phyloP scores from a whole-genome alignment of 176 grass and related monocot species.

The Hsuehochloa calcarea region DNA sequence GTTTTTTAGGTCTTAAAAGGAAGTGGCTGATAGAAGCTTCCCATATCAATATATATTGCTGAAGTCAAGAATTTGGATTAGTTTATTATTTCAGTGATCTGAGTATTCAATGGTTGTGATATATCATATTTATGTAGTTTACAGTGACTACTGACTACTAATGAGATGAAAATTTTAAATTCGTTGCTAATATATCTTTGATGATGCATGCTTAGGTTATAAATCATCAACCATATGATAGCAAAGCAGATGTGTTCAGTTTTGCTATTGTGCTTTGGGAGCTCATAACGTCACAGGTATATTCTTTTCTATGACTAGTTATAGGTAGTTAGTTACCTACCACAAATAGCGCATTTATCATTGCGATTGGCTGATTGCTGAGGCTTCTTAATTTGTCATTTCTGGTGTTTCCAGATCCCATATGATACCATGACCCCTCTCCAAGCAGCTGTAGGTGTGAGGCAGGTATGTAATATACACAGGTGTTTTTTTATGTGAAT shows the following conservation, averaged over 20 bases:
- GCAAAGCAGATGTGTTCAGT: slow-evolving; percentile 96
- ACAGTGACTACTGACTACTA: not conserved
- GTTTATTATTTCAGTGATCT: slow-evolving; percentile 1
- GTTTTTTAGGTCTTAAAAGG: not conserved
- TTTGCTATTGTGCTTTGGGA: slow-evolving; percentile 99
- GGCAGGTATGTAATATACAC: slow-evolving; percentile 50
- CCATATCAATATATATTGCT: not conserved
- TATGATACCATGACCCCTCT: slow-evolving; percentile 96
- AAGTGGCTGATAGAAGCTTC: slow-evolving; percentile 12
- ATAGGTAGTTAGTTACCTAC: not conserved
- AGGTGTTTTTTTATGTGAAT: not conserved
- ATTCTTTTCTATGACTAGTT: not conserved
- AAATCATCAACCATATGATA: slow-evolving; percentile 93
- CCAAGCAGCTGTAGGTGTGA: slow-evolving; percentile 93
- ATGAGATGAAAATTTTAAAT: not conserved
- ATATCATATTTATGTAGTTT: not conserved
- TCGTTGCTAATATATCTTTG: slow-evolving; percentile 22
- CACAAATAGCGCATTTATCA: not conserved
- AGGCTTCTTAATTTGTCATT: slow-evolving; percentile 18
- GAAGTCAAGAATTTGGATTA: not conserved
- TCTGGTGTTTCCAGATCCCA: slow-evolving; percentile 58
- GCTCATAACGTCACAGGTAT: slow-evolving; percentile 86
- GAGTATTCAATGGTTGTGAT: not conserved
- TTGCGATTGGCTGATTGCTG: not conserved
- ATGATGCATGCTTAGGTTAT: slow-evolving; percentile 65